Evolutionary conservation across 805 yeast species (phyloP).

Genomic region (Sporopachydermia quercuum): DNA sequence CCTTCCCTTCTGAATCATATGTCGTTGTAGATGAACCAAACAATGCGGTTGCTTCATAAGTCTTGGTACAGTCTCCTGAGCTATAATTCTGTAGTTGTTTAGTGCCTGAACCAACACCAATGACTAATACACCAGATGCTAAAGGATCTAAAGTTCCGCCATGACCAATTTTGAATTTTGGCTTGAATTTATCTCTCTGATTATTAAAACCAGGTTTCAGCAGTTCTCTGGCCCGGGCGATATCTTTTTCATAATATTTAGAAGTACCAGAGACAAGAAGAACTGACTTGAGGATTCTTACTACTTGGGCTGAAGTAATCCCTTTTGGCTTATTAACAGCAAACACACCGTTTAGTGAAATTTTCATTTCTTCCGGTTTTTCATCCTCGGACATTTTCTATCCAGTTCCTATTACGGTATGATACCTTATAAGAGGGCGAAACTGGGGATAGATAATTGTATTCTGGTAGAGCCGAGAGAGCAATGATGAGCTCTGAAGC

Average conservation of each 20-base stretch:
- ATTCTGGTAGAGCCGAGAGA: no score
- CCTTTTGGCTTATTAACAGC: constrained; percentile 88
- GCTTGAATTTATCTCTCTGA: constrained; percentile 31
- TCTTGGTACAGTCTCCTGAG: constrained; percentile 59
- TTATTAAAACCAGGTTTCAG: constrained; percentile 12
- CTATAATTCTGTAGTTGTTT: constrained; percentile 53
- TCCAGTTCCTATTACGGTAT: no score
- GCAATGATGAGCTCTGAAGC: no score
- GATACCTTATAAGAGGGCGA: no score
- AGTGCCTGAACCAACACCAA: constrained; percentile 91
- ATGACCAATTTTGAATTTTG: constrained; percentile 83
- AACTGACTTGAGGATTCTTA: constrained; percentile 52
- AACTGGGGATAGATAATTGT: no score
- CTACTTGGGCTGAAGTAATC: constrained; percentile 59
- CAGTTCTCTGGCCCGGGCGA: constrained; percentile 31
- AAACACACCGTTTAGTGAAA: constrained; percentile 74
- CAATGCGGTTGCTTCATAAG: constrained; percentile 71
- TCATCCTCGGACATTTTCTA: background rate
- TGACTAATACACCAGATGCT: constrained; percentile 86
- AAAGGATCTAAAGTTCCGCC: constrained; percentile 96
- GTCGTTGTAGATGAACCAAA: constrained; percentile 88
- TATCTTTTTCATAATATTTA: constrained; percentile 34
- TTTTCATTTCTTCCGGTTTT: constrained; percentile 1
- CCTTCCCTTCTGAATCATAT: constrained; percentile 84
- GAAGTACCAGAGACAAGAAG: constrained; percentile 42